These are phyloP conservation scores for Veloboletus limbatus DNA, from an alignment of 1,284 basidiomycete genomes.

Conservation along the genomic window DNA sequence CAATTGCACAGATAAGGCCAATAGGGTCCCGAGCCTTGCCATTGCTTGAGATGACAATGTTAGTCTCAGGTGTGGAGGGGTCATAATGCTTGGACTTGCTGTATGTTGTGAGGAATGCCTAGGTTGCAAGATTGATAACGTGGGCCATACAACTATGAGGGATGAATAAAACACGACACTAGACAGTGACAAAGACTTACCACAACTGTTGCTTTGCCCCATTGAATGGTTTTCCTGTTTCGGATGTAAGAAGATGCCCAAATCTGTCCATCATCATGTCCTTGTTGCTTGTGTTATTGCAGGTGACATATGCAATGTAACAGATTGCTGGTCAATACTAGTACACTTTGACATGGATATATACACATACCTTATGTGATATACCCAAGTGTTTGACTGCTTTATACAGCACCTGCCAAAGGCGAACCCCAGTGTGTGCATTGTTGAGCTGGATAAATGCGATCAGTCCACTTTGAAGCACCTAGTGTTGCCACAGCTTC, in stretches of 20 bases:
- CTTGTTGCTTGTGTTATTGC: neutral
- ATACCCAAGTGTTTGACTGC: neutral
- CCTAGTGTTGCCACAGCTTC: no score
- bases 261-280: neutral
- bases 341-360: no score
- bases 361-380: no score
- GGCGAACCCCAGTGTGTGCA: neutral
- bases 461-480: no score
- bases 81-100: neutral
- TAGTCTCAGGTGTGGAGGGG: no score
- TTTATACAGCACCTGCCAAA: constrained; percentile 12
- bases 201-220: no score
- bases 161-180: no score
- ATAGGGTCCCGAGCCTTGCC: constrained; percentile 12
- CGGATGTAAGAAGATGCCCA: neutral
- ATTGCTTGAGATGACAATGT: neutral
- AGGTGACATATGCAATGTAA: no score
- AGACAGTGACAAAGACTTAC: neutral
- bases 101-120: neutral
- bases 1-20: no score
- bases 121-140: neutral
- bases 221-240: no score
- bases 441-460: neutral
- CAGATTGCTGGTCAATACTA: no score
- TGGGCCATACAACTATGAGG: constrained; percentile 1